Evolutionary conservation across 176 grass and related monocot species (phyloP), one percentile per base, ranked within the genome.

Genomic region (Avena eriantha): DNA sequence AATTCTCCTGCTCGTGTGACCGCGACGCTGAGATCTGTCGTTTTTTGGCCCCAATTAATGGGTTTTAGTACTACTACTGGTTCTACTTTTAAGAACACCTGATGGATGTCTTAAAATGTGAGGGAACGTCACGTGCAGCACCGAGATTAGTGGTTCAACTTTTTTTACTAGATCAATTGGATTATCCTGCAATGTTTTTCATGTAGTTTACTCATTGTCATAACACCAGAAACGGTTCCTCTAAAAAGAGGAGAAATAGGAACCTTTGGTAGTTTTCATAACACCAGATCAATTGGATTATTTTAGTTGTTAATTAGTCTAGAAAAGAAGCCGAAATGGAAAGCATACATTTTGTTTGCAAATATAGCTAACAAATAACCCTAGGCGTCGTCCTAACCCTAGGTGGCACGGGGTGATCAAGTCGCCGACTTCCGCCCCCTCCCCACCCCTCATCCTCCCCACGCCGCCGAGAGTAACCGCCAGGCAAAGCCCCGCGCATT

Each of bases 1-100:
- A 81, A 76, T 80, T 69, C 41, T 8, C 21, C 33, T 82, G 87
- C 12, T 51, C 34, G 21, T 35, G 68, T 84, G 58, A 34, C 35
- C 84, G 36, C 19, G 18, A 45, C 45, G 17, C 33, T 39, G 49
- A 70, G 16, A 82, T 77, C 60, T 53, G 53, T 61, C 26, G 3
- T 86, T 69, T 82, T 50, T 70, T 39, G 0, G 3, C 23, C 10
- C 36, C 39, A n/a, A 39, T 76, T 24, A 34, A 67, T 79, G 51
- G 7, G 48, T 71, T 23, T 80, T 39, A 46, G 36, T 39, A 39
- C 36, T 35, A 1, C 33, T 0, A 26, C 10, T 69, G 39, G 47
- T 82, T 69, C 12, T 59, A 34, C 17, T 47, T n/a, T 22, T 80
- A 17, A 63, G 10, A 70, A 51, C 50, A 69, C 80, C 13, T 70